These are phyloP conservation scores for Globisporangium okanoganense DNA, from an alignment of 352 stramenopile species.

Conservation along the genomic window DNA sequence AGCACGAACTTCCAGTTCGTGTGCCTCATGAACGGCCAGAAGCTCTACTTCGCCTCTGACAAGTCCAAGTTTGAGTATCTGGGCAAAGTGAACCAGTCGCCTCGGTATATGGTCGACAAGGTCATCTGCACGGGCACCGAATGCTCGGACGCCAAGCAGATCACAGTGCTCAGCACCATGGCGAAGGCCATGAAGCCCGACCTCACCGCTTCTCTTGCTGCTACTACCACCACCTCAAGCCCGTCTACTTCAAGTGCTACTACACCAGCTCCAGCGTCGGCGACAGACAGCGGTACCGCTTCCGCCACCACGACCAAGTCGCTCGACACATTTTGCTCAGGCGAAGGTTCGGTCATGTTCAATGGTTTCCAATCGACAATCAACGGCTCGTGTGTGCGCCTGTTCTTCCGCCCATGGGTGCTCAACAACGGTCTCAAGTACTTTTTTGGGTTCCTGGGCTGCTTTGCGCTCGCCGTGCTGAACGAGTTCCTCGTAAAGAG, in stretches of 20 bases:
- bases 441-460: constrained; percentile 61
- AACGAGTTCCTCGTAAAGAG: constrained; percentile 65
- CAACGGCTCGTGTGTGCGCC: constrained; percentile 61
- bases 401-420: constrained; percentile 81
- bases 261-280: constrained; percentile 18
- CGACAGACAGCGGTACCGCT: constrained; percentile 10
- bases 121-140: constrained; percentile 46
- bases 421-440: constrained; percentile 75
- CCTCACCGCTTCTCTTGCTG: constrained; percentile 25
- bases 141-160: constrained; percentile 60
- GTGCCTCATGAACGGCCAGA: constrained; percentile 73
- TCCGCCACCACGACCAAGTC: constrained; percentile 19
- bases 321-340: constrained; percentile 43
- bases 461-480: constrained; percentile 54
- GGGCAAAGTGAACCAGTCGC: constrained; percentile 43
- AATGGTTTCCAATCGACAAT: constrained; percentile 78
- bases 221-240: constrained; percentile 17
- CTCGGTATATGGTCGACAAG: constrained; percentile 45
- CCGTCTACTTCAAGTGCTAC: too few relatives aligned
- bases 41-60: constrained; percentile 82
- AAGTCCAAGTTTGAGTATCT: constrained; percentile 64
- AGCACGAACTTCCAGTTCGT: constrained; percentile 63
- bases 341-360: constrained; percentile 76
- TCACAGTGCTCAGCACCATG: constrained; percentile 45
- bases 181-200: constrained; percentile 35